These are phyloP conservation scores for Syzygium jambos DNA, from an alignment of 345 rosid species.

Conservation along the genomic window DNA sequence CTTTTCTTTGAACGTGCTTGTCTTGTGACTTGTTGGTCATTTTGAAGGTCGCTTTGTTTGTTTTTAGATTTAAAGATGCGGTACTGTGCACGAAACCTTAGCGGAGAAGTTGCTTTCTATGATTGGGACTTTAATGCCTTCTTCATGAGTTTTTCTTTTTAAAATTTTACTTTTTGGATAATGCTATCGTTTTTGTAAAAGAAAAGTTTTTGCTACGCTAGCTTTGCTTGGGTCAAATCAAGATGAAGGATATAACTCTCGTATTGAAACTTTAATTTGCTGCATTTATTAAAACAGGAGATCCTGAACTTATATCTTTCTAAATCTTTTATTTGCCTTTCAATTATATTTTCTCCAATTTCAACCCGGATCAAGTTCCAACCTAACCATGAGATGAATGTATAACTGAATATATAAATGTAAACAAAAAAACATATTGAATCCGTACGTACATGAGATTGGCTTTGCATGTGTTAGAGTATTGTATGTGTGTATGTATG, in stretches of 20 bases:
- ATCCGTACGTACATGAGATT: not conserved
- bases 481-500: too few relatives aligned
- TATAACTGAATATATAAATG: not conserved
- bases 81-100: not conserved
- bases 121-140: not conserved
- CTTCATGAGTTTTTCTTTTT: not conserved
- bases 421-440: not conserved
- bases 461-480: too few relatives aligned
- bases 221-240: not conserved
- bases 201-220: not conserved
- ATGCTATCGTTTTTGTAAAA: not conserved
- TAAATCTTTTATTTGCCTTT: not conserved
- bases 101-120: not conserved
- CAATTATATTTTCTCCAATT: not conserved
- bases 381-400: not conserved
- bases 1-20: not conserved
- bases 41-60: not conserved
- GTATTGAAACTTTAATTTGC: not conserved
- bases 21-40: not conserved
- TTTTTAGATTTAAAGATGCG: not conserved
- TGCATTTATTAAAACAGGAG: not conserved
- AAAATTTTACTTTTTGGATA: not conserved
- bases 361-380: fast-evolving
- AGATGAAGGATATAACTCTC: not conserved
- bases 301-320: not conserved